Evolutionary conservation across 2,329 filamentous ascomycete species (phyloP).

Genomic region (Daldinia eschscholtzii): DNA sequence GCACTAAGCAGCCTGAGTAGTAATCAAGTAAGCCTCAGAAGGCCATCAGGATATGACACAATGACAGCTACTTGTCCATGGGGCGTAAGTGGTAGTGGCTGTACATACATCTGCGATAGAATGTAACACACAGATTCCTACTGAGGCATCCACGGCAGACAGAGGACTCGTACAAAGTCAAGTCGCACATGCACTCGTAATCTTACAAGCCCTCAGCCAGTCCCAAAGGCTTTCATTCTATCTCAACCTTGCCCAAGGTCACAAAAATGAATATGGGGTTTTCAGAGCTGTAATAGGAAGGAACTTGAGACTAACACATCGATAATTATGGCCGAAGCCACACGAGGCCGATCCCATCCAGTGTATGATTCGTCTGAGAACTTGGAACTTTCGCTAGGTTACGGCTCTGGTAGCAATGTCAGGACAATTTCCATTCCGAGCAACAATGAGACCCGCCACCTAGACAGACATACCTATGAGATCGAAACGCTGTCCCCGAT

Average conservation of each 20-base stretch:
- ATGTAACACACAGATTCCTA: background rate
- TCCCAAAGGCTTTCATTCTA: background rate
- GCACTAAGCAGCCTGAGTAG: background rate
- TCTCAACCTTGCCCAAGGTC: background rate
- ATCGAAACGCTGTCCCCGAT: conserved; percentile 6
- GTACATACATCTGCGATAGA: background rate
- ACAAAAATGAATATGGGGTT: background rate
- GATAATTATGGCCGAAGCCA: background rate
- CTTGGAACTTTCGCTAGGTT: background rate
- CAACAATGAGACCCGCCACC: background rate
- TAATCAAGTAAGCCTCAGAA: background rate
- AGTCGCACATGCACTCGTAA: background rate
- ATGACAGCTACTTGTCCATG: background rate
- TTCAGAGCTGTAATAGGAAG: background rate
- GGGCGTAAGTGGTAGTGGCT: background rate
- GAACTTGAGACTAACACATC: background rate
- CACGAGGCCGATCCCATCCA: background rate
- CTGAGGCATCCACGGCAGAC: background rate
- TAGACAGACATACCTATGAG: background rate
- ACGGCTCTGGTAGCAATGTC: background rate
- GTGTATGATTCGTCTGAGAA: background rate
- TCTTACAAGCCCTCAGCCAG: background rate
- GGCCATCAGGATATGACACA: background rate
- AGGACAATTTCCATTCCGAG: background rate
- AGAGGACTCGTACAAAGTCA: background rate